phyloP scores from a whole-genome alignment of 2,329 filamentous ascomycete species.

The Cladosporium sp. region DNA sequence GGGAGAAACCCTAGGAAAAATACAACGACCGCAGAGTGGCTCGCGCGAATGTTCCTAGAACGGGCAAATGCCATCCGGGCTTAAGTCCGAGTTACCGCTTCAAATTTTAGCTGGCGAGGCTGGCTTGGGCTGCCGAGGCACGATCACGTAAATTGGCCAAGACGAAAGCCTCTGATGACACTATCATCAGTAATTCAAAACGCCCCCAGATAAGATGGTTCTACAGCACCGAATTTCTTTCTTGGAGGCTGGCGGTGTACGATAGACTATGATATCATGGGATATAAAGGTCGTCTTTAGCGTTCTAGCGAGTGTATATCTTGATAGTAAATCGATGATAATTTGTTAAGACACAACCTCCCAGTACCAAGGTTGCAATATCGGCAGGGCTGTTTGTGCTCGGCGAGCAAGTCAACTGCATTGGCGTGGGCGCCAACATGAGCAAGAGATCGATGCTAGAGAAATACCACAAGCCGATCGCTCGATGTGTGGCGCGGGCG shows the following conservation, averaged over 20 bases:
- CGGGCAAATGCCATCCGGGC: neutral
- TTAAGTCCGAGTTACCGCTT: neutral
- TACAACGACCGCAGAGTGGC: neutral
- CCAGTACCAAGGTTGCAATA: neutral
- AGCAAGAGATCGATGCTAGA: too few relatives aligned
- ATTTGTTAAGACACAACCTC: too few relatives aligned
- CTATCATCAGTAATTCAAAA: neutral
- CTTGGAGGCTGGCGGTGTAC: neutral
- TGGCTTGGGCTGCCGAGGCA: neutral
- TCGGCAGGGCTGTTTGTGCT: neutral
- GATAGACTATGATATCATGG: conserved; percentile 3
- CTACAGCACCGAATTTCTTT: conserved; percentile 3
- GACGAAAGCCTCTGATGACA: neutral
- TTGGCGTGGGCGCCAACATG: neutral
- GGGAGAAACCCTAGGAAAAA: neutral
- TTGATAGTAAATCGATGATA: neutral
- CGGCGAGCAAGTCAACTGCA: neutral
- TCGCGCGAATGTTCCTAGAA: neutral
- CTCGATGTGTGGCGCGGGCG: too few relatives aligned
- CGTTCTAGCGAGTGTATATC: neutral
- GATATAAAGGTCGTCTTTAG: neutral
- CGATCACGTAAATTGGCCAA: neutral
- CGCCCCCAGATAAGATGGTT: neutral
- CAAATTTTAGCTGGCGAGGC: neutral
- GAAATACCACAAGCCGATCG: neutral